Evolutionary conservation across 2,329 filamentous ascomycete species (phyloP), one percentile per base, ranked within the genome.

Genomic region (Penicillium expansum): DNA sequence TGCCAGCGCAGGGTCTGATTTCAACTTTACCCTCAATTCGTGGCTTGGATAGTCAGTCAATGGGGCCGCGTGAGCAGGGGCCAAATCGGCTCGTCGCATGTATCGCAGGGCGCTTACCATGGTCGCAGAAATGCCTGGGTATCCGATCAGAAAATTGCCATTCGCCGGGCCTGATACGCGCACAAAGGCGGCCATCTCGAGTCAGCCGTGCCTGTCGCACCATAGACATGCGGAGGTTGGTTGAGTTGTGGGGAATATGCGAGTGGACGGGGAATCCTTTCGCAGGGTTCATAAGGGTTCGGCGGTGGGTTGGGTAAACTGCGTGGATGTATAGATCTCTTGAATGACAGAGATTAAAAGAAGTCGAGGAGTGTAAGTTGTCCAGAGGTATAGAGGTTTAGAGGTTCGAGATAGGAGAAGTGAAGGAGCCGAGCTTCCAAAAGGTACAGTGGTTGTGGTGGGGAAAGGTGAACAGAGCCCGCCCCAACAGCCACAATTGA

Each of bases 21-120:
- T 97, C 94, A 72, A 99, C 94, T 74, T 94, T 96, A 68, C 94
- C 94, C 81, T 97, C 93, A 78, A 99, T 93, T 72, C 94, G 90
- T 70, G 94, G 94, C 91, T 97, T 54, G 71, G 16, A 49, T 51
- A 13, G 45, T 51, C 27, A 45, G 49, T 60, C 61, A 63, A 60
- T 48, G 42, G 33, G 52, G 52, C 38, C n/a, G 43, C 20, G 14
- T 11, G 33, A 42, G 24, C 38, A 37, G 39, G 50, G 45, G 55
- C 30, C 24, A 10, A 13, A 44, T 5, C 14, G 43, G 33, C 37
- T 48, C 24, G 35, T 33, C 48, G 47, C 38, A 47, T 24, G 52
- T 47, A 52, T 55, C 47, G 55, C 44, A 54, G 52, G 56, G 48
- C 29, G 85, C 91, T 78, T 83, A 97, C 92, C 85, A 97, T 78